Evolutionary conservation across 495 filamentous ascomycete genomes (phyloP).

Genomic region (Penicillium flavigenum): DNA sequence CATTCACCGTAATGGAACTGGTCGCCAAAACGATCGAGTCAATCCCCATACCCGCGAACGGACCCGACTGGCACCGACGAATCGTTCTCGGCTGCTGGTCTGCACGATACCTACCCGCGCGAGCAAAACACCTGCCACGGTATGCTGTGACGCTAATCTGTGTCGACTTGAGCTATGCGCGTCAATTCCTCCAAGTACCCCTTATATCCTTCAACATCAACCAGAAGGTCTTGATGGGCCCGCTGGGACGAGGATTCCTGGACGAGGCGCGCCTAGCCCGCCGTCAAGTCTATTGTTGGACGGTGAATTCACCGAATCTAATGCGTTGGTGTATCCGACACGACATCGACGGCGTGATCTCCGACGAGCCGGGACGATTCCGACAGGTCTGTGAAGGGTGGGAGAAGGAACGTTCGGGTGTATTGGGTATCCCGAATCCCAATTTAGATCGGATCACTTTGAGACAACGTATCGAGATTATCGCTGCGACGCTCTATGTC

Average conservation of each 20-base stretch:
- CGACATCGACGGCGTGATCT: constrained; percentile 56
- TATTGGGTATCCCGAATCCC: background rate
- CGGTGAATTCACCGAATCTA: constrained; percentile 69
- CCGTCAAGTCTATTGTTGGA: constrained; percentile 74
- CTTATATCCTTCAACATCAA: constrained; percentile 74
- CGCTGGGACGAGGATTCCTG: constrained; percentile 61
- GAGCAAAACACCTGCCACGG: constrained; percentile 58
- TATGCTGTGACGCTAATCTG: constrained; percentile 74
- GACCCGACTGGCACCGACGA: constrained; percentile 63
- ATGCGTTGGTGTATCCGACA: constrained; percentile 71
- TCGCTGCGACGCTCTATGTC: constrained; percentile 15
- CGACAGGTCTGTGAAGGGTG: constrained; percentile 19
- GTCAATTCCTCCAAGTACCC: constrained; percentile 59
- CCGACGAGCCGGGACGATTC: constrained; percentile 50
- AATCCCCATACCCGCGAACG: constrained; percentile 41
- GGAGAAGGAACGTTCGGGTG: constrained; percentile 17
- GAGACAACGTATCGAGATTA: constrained; percentile 16
- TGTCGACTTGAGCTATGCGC: constrained; percentile 65
- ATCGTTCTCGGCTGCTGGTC: constrained; percentile 81
- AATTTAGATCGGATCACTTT: constrained; percentile 19
- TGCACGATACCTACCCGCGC: constrained; percentile 61
- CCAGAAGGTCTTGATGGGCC: constrained; percentile 62
- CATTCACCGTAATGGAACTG: constrained; percentile 63
- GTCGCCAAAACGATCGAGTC: constrained; percentile 60
- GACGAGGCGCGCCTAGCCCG: constrained; percentile 52